These are phyloP conservation scores for Crithidia expoeki DNA, from an alignment of 208 protist species.

Conservation along the genomic window DNA sequence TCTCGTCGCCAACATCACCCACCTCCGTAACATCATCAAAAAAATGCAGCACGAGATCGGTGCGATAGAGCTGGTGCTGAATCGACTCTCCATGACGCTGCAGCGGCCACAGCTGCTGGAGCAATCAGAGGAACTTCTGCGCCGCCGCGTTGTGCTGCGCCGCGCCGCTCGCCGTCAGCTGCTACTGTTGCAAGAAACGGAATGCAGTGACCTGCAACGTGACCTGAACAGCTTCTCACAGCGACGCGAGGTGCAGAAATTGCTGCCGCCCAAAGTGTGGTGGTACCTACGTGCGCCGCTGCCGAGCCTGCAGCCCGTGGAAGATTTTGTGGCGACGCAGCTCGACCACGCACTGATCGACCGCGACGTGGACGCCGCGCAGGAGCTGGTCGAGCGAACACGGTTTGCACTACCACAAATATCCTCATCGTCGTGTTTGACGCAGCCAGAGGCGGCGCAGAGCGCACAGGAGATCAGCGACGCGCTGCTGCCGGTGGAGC, in stretches of 20 bases:
- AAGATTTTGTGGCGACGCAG: conserved; percentile 31
- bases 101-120: conserved; percentile 25
- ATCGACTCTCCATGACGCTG: conserved; percentile 15
- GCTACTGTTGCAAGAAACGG: conserved; percentile 32
- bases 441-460: neutral
- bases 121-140: conserved; percentile 25
- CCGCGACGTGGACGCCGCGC: conserved; percentile 31
- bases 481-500: conserved; percentile 24
- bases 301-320: conserved; percentile 16
- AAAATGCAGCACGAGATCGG: conserved; percentile 27
- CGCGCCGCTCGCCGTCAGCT: conserved; percentile 25
- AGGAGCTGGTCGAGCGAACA: conserved; percentile 32
- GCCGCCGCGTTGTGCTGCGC: conserved; percentile 29
- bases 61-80: conserved; percentile 24
- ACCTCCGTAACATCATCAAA: conserved; percentile 22
- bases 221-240: conserved; percentile 27
- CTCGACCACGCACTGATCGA: conserved; percentile 38
- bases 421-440: neutral
- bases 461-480: conserved; percentile 18
- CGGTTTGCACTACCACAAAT: neutral
- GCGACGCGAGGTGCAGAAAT: conserved; percentile 23
- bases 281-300: conserved; percentile 28
- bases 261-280: conserved; percentile 29
- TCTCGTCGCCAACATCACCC: conserved; percentile 30
- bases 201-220: conserved; percentile 23